These are phyloP conservation scores for Penicillium samsonianum DNA, from an alignment of 495 filamentous ascomycete species.

Conservation along the genomic window DNA sequence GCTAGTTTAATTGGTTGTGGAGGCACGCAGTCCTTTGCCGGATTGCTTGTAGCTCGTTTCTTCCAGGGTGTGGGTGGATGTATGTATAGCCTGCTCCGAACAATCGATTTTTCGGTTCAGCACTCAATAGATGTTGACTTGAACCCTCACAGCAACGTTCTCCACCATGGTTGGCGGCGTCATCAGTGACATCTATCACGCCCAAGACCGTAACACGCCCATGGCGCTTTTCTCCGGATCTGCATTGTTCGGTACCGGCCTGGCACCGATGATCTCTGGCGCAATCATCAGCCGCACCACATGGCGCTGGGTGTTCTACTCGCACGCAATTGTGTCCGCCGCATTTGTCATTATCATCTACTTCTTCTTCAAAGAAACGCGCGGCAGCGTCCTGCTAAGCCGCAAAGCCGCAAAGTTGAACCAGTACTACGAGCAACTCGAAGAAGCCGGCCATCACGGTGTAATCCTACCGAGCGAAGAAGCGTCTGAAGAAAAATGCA, in stretches of 20 bases:
- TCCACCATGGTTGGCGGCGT: constrained; percentile 92
- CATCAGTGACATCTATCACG: constrained; percentile 83
- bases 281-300: constrained; percentile 64
- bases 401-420: constrained; percentile 76
- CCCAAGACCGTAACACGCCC: constrained; percentile 77
- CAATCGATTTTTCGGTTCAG: too few relatives aligned
- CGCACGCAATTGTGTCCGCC: constrained; percentile 72
- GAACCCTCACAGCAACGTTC: constrained; percentile 61
- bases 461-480: constrained; percentile 48
- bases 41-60: constrained; percentile 76
- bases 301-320: constrained; percentile 92
- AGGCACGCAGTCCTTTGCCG: constrained; percentile 67
- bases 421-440: constrained; percentile 73
- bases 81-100: constrained; percentile 25
- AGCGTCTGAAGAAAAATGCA: constrained; percentile 32
- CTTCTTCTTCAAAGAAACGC: constrained; percentile 76
- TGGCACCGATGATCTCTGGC: constrained; percentile 73
- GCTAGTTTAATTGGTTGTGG: constrained; percentile 75
- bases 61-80: constrained; percentile 71
- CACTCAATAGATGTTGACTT: background rate
- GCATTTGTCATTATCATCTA: constrained; percentile 63
- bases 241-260: constrained; percentile 78
- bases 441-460: constrained; percentile 65
- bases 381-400: constrained; percentile 78
- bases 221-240: constrained; percentile 84